Evolutionary conservation across 2,329 filamentous ascomycete genomes (phyloP).

Genomic region (Calonectria hawksworthii): DNA sequence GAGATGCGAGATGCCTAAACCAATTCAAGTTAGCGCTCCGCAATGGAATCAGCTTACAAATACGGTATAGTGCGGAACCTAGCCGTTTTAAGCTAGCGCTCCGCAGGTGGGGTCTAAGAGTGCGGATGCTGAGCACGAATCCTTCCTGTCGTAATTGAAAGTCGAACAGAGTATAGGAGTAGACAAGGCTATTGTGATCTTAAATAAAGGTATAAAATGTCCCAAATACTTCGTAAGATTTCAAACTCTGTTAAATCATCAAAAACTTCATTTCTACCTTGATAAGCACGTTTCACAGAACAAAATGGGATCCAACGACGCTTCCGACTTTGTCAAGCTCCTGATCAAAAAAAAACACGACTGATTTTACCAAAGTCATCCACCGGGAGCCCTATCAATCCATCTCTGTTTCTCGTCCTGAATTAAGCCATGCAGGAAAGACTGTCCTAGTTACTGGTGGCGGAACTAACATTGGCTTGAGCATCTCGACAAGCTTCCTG

Average conservation of each 20-base stretch:
- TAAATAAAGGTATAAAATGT: not conserved
- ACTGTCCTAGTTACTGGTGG: slow-evolving; percentile 77
- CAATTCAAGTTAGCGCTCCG: not conserved
- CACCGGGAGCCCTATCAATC: slow-evolving; percentile 52
- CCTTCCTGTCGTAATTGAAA: not conserved
- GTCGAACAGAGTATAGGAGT: no score
- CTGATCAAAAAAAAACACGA: slow-evolving; percentile 14
- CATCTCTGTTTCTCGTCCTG: slow-evolving; percentile 54
- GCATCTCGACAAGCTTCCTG: slow-evolving; percentile 70
- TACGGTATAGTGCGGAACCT: not conserved
- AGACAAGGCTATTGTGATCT: not conserved
- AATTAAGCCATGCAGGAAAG: slow-evolving; percentile 56
- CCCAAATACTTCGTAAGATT: not conserved
- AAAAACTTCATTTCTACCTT: not conserved
- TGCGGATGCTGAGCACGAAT: not conserved
- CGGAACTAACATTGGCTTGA: slow-evolving; percentile 73
- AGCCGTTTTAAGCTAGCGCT: not conserved
- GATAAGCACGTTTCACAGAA: not conserved
- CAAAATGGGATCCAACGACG: slow-evolving; percentile 7
- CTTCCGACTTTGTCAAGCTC: slow-evolving; percentile 4
- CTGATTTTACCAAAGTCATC: slow-evolving; percentile 22
- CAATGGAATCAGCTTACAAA: not conserved
- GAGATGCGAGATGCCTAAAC: not conserved
- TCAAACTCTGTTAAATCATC: not conserved
- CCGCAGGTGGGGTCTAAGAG: not conserved